phyloP scores from a whole-genome alignment of 2,329 filamentous ascomycete species.

The Pseudogymnoascus sp. region DNA sequence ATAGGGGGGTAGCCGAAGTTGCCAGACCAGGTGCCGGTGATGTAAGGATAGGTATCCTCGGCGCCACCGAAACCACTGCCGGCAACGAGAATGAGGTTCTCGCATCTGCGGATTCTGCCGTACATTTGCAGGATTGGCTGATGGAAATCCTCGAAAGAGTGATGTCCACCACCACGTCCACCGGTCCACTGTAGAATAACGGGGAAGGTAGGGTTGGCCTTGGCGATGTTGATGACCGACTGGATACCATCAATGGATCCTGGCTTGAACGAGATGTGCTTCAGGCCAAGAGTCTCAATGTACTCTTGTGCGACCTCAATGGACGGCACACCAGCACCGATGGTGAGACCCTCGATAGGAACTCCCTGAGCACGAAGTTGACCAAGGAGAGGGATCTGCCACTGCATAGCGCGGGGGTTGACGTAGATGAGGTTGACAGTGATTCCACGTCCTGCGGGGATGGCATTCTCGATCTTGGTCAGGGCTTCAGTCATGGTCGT shows the following conservation, averaged over 20 bases:
- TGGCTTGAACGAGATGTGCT: conserved; percentile 92
- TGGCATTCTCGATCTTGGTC: conserved; percentile 73
- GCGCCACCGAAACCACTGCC: conserved; percentile 87
- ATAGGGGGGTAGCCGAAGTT: conserved; percentile 82
- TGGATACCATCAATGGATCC: conserved; percentile 85
- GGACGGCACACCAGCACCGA: conserved; percentile 87
- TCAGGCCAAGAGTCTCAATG: conserved; percentile 83
- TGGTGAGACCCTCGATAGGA: conserved; percentile 84
- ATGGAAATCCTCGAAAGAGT: conserved; percentile 94
- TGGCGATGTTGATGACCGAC: conserved; percentile 83
- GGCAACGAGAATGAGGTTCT: conserved; percentile 82
- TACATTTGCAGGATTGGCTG: conserved; percentile 89
- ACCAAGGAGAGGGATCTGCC: conserved; percentile 81
- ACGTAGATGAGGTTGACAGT: conserved; percentile 88
- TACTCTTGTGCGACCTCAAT: conserved; percentile 91
- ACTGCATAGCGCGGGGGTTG: conserved; percentile 79
- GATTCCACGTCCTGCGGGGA: conserved; percentile 79
- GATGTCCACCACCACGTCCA: conserved; percentile 85
- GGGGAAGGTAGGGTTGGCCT: conserved; percentile 90
- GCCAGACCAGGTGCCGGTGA: conserved; percentile 82
- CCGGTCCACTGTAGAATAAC: conserved; percentile 92
- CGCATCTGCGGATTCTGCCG: conserved; percentile 70
- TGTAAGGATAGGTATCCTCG: conserved; percentile 85
- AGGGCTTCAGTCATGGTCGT: conserved; percentile 77
- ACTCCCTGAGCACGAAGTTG: conserved; percentile 76